Base-by-base conservation (phyloP, 768 basidiomycete genomes). In the Collybia nuda region DNA sequence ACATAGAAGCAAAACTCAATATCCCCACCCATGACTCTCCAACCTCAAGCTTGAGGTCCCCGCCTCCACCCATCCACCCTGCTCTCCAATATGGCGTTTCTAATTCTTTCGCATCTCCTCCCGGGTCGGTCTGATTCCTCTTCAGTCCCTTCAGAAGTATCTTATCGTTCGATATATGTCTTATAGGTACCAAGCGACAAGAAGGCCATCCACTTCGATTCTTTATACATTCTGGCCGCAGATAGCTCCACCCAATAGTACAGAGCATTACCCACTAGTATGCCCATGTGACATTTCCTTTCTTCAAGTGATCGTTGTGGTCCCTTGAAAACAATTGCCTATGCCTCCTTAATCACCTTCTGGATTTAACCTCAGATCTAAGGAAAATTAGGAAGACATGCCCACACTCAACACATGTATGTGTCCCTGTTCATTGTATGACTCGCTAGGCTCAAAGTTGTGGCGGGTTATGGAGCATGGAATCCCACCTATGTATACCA, bases 211-310 rank as follows among this genome's bases (percentile, higher is more conserved):
- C 2, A 58, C 60, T 12, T 40, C 62, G n/a, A 64, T 74, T 49
- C 70, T 66, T n/a, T 77, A 75, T 48, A 65, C 63, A 6, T 75
- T 75, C 56, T 60, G 61, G 39, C 73, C 71, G 4, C 66, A 67
- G 50, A 58, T 48, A 7, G 59, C 54, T n/a, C 67, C 67, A 6
- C 60, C 67, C 4, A 75, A 74, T 47, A 66, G 66, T 39, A 77
- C n/a, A n/a, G n/a, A 7, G 59, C 54, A 17, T 66, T 66, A 6
- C 60, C 67, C 4, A 75, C 73, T 47, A 66, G 66, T 39, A 77
- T 26, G 24, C 24, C 7, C 24, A 26, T 26, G 24, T 26, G 24
- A 26, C 24, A 7, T 26, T 4, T 26, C 24, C 24, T 4, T 7
- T 26, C 7, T 26, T 7, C 3, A 26, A 3, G 7, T 26, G 9